These are phyloP conservation scores for Zalaria sp. DNA, from an alignment of 2,329 filamentous ascomycete species.

Conservation along the genomic window DNA sequence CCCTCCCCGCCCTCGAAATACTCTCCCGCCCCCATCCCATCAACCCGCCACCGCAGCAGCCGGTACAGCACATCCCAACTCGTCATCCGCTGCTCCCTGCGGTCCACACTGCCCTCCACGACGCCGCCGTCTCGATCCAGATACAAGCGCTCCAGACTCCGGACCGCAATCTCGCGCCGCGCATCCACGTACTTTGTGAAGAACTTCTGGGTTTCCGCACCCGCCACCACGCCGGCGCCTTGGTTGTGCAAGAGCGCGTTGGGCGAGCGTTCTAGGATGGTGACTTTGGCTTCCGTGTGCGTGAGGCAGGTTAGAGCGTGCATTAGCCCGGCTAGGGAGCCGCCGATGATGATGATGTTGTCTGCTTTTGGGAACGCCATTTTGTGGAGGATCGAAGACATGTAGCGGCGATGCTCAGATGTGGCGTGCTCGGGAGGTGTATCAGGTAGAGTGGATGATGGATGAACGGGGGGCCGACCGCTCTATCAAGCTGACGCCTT, in stretches of 20 bases:
- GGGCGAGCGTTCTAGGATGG: conserved; percentile 28
- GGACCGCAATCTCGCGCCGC: conserved; percentile 18
- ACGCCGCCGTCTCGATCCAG: conserved; percentile 14
- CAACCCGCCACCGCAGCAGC: conserved; percentile 30
- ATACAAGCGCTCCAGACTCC: conserved; percentile 13
- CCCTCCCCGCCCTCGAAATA: conserved; percentile 11
- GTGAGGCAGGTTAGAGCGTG: conserved; percentile 13
- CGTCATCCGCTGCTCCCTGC: conserved; percentile 30
- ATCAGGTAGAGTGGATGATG: too few relatives aligned
- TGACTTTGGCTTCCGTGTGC: conserved; percentile 11
- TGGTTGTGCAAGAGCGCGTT: conserved; percentile 30
- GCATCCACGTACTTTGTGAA: conserved; percentile 27
- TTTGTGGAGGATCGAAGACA: background rate
- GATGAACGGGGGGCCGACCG: too few relatives aligned
- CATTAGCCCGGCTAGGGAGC: conserved; percentile 16
- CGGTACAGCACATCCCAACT: conserved; percentile 35
- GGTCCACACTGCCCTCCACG: conserved; percentile 13
- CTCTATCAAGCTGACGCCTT: too few relatives aligned
- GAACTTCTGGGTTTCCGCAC: conserved; percentile 28
- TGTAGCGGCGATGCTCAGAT: too few relatives aligned
- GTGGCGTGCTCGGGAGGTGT: too few relatives aligned
- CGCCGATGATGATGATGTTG: conserved; percentile 15
- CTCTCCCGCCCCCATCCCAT: conserved; percentile 19
- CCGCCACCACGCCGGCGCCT: conserved; percentile 34
- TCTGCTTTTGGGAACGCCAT: background rate